Conservation (phyloP, 2,329 filamentous ascomycete species). For the Xylariaceae sp. region DNA sequence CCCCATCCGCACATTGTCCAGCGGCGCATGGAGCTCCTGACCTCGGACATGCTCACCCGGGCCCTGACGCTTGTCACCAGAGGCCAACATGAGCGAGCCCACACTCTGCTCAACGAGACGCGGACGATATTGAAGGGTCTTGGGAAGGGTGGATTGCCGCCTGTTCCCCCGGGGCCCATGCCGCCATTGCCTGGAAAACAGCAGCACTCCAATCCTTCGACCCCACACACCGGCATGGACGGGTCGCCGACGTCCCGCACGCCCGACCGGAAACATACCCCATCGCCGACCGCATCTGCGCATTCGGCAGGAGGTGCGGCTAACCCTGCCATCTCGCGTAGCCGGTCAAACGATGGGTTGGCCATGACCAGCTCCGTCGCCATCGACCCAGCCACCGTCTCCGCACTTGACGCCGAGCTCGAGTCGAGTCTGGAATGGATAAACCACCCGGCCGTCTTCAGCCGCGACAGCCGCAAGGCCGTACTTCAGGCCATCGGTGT, state of each 20-base stretch:
- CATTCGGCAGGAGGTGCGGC: conserved; percentile 36
- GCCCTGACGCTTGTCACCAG: conserved; percentile 86
- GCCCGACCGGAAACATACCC: conserved; percentile 51
- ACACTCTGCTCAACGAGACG: conserved; percentile 88
- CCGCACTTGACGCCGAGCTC: conserved; percentile 83
- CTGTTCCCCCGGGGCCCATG: conserved; percentile 45
- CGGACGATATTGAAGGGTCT: conserved; percentile 92
- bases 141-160: conserved; percentile 88
- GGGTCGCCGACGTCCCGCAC: conserved; percentile 40
- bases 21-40: conserved; percentile 92
- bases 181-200: conserved; percentile 30
- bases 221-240: conserved; percentile 42
- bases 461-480: conserved; percentile 87
- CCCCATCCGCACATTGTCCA: conserved; percentile 94
- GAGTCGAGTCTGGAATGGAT: conserved; percentile 95
- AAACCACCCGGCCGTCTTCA: conserved; percentile 90
- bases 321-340: conserved; percentile 42
- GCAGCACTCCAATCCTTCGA: conserved; percentile 45
- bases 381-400: conserved; percentile 78
- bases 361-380: conserved; percentile 54
- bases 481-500: conserved; percentile 95
- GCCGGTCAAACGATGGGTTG: conserved; percentile 53
- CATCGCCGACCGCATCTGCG: conserved; percentile 48
- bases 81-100: conserved; percentile 87
- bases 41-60: conserved; percentile 94